phyloP scores from a whole-genome alignment of 2,329 filamentous ascomycete genomes.

The Teratosphaeria destructans region DNA sequence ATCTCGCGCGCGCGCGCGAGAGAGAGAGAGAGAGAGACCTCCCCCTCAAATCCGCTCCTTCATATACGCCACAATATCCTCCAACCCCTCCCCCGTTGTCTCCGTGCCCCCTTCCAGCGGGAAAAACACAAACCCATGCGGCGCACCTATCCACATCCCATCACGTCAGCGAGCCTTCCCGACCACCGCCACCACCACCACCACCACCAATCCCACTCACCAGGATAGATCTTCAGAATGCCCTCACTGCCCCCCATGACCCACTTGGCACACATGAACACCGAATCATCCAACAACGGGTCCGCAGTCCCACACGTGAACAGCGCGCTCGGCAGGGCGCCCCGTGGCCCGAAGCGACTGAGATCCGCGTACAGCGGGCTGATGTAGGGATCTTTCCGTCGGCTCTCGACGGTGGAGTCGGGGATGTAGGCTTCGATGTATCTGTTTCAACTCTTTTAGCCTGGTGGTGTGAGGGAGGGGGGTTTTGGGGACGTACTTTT shows the following conservation, averaged over 20 bases:
- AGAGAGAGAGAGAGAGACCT: background rate
- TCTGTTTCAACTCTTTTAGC: slow-evolving; percentile 8
- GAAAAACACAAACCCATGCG: slow-evolving; percentile 43
- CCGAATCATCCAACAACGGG: slow-evolving; percentile 41
- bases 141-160: slow-evolving; percentile 28
- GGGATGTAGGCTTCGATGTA: slow-evolving; percentile 40
- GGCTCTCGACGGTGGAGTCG: slow-evolving; percentile 29
- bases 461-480: background rate
- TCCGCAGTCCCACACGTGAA: slow-evolving; percentile 48
- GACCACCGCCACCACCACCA: background rate
- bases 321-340: slow-evolving; percentile 40
- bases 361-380: slow-evolving; percentile 43
- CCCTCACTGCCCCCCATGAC: slow-evolving; percentile 40
- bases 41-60: slow-evolving; percentile 13
- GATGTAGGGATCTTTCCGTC: slow-evolving; percentile 33
- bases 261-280: slow-evolving; percentile 48
- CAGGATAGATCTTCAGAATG: slow-evolving; percentile 43
- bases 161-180: no score
- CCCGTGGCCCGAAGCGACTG: slow-evolving; percentile 6
- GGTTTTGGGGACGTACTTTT: slow-evolving; percentile 16
- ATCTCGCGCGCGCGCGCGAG: no score
- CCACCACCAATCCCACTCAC: slow-evolving; percentile 3
- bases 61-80: slow-evolving; percentile 32
- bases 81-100: slow-evolving; percentile 28
- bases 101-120: slow-evolving; percentile 22